Evolutionary conservation across 2,329 filamentous ascomycete species (phyloP), one percentile per base, ranked within the genome.

Genomic region (Clonostachys byssicola): DNA sequence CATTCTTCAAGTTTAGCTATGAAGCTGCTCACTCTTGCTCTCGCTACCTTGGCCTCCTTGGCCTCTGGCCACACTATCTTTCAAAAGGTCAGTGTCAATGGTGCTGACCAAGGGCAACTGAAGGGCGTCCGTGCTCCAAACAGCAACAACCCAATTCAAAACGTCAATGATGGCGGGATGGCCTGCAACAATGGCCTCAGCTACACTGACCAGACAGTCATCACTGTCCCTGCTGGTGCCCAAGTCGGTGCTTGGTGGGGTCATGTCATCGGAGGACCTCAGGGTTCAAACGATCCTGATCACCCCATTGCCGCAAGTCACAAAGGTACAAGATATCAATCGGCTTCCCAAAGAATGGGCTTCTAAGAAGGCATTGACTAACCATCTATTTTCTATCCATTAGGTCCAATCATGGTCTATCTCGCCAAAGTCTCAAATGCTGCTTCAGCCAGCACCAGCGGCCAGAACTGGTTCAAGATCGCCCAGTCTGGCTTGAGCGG

Each of bases 391-490:
- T n/a, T 10, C 38, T 30, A 3, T 30, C 35, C 62, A 17, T 36
- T 34, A 59, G 68, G 75, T 4, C 81, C 82, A 17, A 75, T 85
- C 57, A 71, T 85, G 54, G 75, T 75, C 61, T 86, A 85, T 70
- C 65, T 85, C 34, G 83, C 83, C 51, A 72, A 74, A 66, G 70
- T 47, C 77, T 73, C 44, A 34, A 45, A 30, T 45, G 44, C 44
- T n/a, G 44, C 35, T 23, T 65, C 16, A 14, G 44, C 23, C 10
- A 38, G 40, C 44, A 30, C n/a, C 18, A 61, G 54, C 4, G 6
- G 58, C 62, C 14, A 70, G 83, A 39, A 60, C 74, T 52, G 85
- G 64, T 77, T 82, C 73, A 86, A 86, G 74, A 82, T 86, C 51
- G 73, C 75, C 44, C 72, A 74, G 52, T 68, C 61, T 38, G 82